Evolutionary conservation across 805 yeast genomes (phyloP).

Genomic region (Metschnikowia lunata): DNA sequence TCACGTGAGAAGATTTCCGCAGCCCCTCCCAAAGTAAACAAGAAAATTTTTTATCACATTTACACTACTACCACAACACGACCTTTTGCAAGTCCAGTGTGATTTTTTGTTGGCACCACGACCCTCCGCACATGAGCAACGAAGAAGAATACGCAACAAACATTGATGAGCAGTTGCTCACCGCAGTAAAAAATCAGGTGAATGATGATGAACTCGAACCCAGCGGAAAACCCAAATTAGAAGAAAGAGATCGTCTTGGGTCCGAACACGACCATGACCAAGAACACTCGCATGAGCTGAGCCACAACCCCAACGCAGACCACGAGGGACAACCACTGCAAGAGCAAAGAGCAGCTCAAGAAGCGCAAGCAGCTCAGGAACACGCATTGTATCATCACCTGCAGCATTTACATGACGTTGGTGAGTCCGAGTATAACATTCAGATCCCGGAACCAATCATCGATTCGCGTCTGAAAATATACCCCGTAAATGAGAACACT

Average conservation of each 20-base stretch:
- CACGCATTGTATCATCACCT: slow-evolving; percentile 5
- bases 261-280: slow-evolving; percentile 7
- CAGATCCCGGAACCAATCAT: slow-evolving; percentile 45
- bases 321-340: slow-evolving; percentile 11
- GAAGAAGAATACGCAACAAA: slow-evolving; percentile 29
- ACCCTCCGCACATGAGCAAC: slow-evolving; percentile 20
- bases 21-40: not conserved
- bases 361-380: slow-evolving; percentile 1
- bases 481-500: slow-evolving; percentile 42
- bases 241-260: slow-evolving; percentile 20
- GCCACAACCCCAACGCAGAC: slow-evolving; percentile 5
- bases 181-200: slow-evolving; percentile 30
- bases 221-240: slow-evolving; percentile 27
- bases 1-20: not conserved
- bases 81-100: slow-evolving; percentile 12
- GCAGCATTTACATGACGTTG: slow-evolving; percentile 19
- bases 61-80: slow-evolving; percentile 25
- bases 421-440: slow-evolving; percentile 38
- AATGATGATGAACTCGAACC: slow-evolving; percentile 25
- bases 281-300: not conserved
- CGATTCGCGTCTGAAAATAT: slow-evolving; percentile 39
- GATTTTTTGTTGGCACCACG: slow-evolving; percentile 13
- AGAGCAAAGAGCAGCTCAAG: slow-evolving; percentile 15
- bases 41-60: slow-evolving; percentile 16
- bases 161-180: slow-evolving; percentile 41